phyloP scores from a whole-genome alignment of 441 rosid genomes.

The Brassica hybrid region DNA sequence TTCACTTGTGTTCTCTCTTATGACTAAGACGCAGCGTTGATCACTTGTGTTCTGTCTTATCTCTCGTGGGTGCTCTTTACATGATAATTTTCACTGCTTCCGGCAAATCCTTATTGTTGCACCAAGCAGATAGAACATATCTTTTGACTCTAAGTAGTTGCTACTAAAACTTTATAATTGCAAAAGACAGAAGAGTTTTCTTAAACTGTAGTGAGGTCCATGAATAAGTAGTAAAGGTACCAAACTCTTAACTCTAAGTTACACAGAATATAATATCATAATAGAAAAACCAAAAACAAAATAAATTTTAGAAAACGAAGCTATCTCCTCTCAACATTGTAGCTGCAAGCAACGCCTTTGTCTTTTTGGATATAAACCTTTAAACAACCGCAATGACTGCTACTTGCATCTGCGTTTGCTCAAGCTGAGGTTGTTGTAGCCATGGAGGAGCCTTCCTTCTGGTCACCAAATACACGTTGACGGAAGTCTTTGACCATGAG shows the following conservation, averaged over 20 bases:
- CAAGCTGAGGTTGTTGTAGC: conserved; percentile 45
- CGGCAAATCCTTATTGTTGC: background rate
- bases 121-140: background rate
- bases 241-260: conserved; percentile 36
- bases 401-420: conserved; percentile 29
- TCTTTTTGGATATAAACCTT: background rate
- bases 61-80: background rate
- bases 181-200: background rate
- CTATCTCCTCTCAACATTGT: conserved; percentile 7
- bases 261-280: conserved; percentile 32
- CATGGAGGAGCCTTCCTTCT: conserved; percentile 45
- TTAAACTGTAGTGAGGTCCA: conserved; percentile 33
- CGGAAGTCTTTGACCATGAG: conserved; percentile 79
- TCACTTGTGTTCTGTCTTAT: background rate
- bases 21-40: conserved; percentile 45
- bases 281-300: conserved; percentile 17
- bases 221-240: conserved; percentile 27
- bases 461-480: conserved; percentile 72
- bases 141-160: background rate
- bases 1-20: conserved; percentile 42
- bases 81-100: background rate
- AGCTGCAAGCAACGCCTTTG: conserved; percentile 20
- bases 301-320: conserved; percentile 20
- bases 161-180: conserved; percentile 23
- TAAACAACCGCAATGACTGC: conserved; percentile 15